phyloP scores from a whole-genome alignment of 768 basidiomycete species.

The Lactarius vividus region DNA sequence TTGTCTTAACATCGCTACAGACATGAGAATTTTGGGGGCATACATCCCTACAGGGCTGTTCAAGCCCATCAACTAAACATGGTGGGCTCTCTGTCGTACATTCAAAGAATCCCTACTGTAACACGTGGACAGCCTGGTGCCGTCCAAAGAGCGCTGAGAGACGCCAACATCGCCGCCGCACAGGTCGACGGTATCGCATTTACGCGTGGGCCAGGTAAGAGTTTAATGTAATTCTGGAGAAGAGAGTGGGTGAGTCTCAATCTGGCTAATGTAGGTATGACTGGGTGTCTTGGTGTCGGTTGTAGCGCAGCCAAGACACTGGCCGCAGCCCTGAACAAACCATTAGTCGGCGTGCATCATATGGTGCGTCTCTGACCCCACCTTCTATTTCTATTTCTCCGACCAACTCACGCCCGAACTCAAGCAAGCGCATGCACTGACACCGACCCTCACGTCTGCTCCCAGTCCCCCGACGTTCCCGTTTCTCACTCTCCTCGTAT shows the following conservation, averaged over 20 bases:
- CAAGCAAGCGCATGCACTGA: conserved; percentile 84
- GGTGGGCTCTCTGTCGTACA: conserved; percentile 39
- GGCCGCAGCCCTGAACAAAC: conserved; percentile 73
- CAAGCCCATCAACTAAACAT: conserved; percentile 77
- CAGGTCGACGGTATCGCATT: conserved; percentile 88
- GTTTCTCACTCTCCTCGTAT: conserved; percentile 84
- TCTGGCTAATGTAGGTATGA: conserved; percentile 52
- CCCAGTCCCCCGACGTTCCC: conserved; percentile 59
- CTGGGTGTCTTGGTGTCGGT: conserved; percentile 75
- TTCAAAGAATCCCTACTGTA: not conserved
- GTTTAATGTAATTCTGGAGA: too few relatives aligned
- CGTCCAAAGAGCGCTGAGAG: conserved; percentile 60
- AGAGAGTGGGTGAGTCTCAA: not conserved
- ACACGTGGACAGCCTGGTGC: conserved; percentile 59
- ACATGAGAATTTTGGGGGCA: conserved; percentile 64
- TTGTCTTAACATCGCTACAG: conserved; percentile 35
- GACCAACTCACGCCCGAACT: conserved; percentile 6
- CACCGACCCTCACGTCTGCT: conserved; percentile 29
- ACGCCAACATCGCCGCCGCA: conserved; percentile 55
- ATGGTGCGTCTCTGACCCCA: conserved; percentile 59
- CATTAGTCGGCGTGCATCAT: conserved; percentile 88
- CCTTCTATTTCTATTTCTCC: not conserved
- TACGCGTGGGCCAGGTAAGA: conserved; percentile 79
- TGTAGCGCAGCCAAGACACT: conserved; percentile 83
- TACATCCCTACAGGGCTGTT: conserved; percentile 76